phyloP scores from a whole-genome alignment of 371 early-diverging fungal genomes.

The Mucor mucedo region DNA sequence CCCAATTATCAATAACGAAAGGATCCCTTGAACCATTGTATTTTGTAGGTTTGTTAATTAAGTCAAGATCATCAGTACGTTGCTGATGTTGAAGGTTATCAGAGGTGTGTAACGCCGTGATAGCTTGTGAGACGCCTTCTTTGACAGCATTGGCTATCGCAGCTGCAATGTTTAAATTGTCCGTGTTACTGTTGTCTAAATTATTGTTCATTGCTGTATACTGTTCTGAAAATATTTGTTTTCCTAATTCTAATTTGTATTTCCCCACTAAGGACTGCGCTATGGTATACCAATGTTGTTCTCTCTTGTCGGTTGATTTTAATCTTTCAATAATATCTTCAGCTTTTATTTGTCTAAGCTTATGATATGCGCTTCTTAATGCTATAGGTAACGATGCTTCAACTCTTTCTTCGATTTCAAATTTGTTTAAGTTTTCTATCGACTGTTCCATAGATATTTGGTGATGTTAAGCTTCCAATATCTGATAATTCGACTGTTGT shows the following conservation, averaged over 20 bases:
- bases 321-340: background rate
- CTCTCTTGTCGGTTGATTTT: background rate
- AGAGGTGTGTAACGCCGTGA: background rate
- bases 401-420: background rate
- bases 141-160: background rate
- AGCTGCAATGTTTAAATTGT: background rate
- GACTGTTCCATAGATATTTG: background rate
- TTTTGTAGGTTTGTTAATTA: conserved; percentile 1
- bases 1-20: conserved; percentile 1
- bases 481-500: too few relatives aligned
- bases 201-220: background rate
- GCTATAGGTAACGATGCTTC: background rate
- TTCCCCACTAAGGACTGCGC: background rate
- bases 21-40: conserved; percentile 9
- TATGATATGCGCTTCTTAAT: background rate
- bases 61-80: background rate
- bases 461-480: too few relatives aligned
- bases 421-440: background rate
- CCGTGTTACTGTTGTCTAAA: background rate
- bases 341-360: background rate
- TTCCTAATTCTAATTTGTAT: background rate
- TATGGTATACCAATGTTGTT: background rate
- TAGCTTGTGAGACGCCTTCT: background rate
- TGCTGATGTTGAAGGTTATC: background rate
- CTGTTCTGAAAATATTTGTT: background rate